Evolutionary conservation across 768 basidiomycete genomes (phyloP).

Genomic region (Tubosaeta sp.): DNA sequence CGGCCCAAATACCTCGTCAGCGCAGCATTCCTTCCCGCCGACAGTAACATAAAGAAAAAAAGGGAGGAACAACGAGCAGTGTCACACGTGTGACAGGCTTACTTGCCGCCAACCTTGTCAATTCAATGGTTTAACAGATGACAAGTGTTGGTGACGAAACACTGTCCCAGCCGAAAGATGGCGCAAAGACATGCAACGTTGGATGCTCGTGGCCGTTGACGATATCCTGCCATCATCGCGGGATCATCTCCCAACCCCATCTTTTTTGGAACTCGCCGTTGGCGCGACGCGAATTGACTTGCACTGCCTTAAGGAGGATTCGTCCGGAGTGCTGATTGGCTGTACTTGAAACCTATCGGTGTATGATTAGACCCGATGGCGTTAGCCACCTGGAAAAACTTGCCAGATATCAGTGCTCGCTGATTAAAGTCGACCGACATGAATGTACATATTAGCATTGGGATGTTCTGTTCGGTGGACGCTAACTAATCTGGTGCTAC

Average conservation of each 20-base stretch:
- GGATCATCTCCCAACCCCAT: too few relatives aligned
- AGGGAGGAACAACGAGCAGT: not conserved
- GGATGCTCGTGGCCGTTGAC: not conserved
- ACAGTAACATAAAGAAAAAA: slow-evolving; percentile 36
- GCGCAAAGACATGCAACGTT: not conserved
- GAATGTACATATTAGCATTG: slow-evolving; percentile 1
- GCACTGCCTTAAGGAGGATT: not conserved
- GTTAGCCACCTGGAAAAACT: not conserved
- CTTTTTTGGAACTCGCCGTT: too few relatives aligned
- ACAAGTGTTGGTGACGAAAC: too few relatives aligned
- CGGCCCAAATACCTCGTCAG: slow-evolving; percentile 32
- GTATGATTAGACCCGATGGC: not conserved
- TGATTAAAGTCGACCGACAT: not conserved
- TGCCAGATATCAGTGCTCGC: not conserved
- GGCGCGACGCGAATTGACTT: too few relatives aligned
- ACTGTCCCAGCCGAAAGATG: too few relatives aligned
- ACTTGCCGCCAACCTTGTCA: too few relatives aligned
- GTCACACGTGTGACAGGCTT: not conserved
- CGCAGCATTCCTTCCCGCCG: slow-evolving; percentile 35
- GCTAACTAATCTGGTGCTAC: not conserved
- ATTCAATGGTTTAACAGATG: too few relatives aligned
- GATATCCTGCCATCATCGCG: too few relatives aligned
- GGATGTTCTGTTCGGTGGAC: not conserved
- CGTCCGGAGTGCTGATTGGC: too few relatives aligned
- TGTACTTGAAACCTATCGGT: not conserved